Conservation (phyloP, 2,329 filamentous ascomycete species). For the Penicillium sp. region DNA sequence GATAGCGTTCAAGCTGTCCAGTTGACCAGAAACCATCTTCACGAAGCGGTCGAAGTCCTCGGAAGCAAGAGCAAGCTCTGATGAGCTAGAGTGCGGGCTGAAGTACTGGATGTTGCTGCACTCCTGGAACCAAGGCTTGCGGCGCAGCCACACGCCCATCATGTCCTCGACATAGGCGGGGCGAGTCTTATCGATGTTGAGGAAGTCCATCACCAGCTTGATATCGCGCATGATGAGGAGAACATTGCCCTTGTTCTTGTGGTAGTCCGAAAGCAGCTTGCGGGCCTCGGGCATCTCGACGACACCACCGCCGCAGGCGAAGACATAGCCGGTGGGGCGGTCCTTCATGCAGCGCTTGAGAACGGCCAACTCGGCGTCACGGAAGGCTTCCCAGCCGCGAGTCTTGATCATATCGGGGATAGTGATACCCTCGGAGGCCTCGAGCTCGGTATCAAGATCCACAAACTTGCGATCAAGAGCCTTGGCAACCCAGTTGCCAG, state of each 20-base stretch:
- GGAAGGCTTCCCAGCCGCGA: constrained; percentile 85
- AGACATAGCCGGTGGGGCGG: constrained; percentile 73
- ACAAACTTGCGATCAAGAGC: constrained; percentile 75
- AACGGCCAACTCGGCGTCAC: constrained; percentile 73
- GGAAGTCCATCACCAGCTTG: constrained; percentile 82
- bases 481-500: constrained; percentile 79
- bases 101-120: constrained; percentile 96
- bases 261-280: constrained; percentile 71
- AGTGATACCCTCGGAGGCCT: constrained; percentile 69
- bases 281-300: constrained; percentile 84
- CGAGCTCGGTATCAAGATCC: constrained; percentile 86
- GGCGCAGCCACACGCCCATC: constrained; percentile 83
- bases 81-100: constrained; percentile 66
- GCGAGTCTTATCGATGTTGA: constrained; percentile 83
- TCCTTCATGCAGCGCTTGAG: constrained; percentile 74
- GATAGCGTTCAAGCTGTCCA: constrained; percentile 57
- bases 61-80: constrained; percentile 55
- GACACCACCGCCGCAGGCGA: constrained; percentile 91
- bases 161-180: constrained; percentile 94
- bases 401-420: constrained; percentile 84
- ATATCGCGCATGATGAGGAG: constrained; percentile 86
- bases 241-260: constrained; percentile 77
- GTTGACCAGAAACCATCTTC: constrained; percentile 65
- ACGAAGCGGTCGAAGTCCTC: constrained; percentile 75
- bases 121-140: constrained; percentile 85